Base-by-base conservation (phyloP, 2,329 filamentous ascomycete genomes). In the Orbilia quercus region DNA sequence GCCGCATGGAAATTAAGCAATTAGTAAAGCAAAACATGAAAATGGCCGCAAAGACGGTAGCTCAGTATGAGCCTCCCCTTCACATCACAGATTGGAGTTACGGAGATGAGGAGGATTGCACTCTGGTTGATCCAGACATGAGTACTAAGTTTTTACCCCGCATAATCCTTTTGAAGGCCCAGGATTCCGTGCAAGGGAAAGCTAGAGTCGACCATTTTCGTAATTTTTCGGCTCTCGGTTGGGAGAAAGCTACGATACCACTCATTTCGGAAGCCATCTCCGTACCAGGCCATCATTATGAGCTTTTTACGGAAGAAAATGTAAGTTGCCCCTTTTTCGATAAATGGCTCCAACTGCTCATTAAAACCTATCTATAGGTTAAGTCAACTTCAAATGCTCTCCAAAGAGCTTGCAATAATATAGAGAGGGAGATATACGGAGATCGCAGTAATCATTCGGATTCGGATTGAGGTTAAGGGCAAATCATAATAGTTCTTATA, bases 291-390 rank as follows among this genome's bases (percentile, higher is more conserved):
- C 40, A 63, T 44, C 58, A 63, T 45, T 63, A 42, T 22, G 47
- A 63, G 23, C 5, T 63, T 5, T 63, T 63, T n/a, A 51, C 44
- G 45, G 58, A 63, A 12, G 58, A 53, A 63, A 51, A 63, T 53
- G 58, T 63, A 25, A 53, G 58, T 53, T 1, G 9, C 18, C 7
- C 2, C 45, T 50, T 7, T 50, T n/a, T 14, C n/a, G 31, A 2
- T 25, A 6, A 14, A 28, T 20, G 6, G n/a, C 14, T 20, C 20
- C 22, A 28, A n/a, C 7, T 7, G 45, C 38, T 42, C 18, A 45
- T 57, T 9, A 20, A 1, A 34, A 1, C 12, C 28, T 45, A 7
- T 36, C 20, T 18, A 31, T 34, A 63, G 58, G 16, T 63, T 22
- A 36, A 44, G 20, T 44, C 58, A 42, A 63, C 58, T 1, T 63